Percentiles rank a stretch among this genome's conserved stretches.
These are phyloP conservation scores for Trypanosoma vivax DNA, from an alignment of 208 protist genomes.

Conservation along the genomic window DNA sequence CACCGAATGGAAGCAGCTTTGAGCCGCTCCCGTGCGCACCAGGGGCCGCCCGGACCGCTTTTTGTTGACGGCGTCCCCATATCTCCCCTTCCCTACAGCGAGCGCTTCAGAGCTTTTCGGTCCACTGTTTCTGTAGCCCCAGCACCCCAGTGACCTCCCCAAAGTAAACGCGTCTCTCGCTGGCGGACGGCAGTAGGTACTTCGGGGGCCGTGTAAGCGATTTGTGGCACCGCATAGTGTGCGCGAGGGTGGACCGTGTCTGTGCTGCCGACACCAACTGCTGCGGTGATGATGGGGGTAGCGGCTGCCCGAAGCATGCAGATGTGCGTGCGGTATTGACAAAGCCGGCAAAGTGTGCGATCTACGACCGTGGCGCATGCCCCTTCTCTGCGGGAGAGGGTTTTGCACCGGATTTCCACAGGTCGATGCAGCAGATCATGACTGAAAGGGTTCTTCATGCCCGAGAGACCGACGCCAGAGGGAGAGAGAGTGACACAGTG, in stretches of 20 bases:
- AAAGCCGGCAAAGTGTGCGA: constrained; percentile 22
- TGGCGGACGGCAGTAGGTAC: no score
- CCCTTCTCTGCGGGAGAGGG: constrained; percentile 33
- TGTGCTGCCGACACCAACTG: not conserved
- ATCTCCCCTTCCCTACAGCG: no score
- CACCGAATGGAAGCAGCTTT: no score
- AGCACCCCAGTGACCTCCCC: not conserved
- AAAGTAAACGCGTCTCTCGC: not conserved
- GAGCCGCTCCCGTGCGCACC: no score
- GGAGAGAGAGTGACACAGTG: not conserved
- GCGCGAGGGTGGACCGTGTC: not conserved
- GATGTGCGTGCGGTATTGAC: constrained; percentile 3
- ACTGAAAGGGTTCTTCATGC: constrained; percentile 31
- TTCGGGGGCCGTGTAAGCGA: not conserved
- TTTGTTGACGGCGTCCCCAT: no score
- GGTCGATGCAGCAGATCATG: constrained; percentile 27
- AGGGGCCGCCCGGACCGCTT: no score
- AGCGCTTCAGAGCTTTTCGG: no score
- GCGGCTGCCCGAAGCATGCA: not conserved
- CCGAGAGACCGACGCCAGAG: constrained; percentile 2
- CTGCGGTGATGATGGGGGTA: not conserved
- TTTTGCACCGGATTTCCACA: constrained; percentile 38
- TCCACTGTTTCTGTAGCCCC: not conserved
- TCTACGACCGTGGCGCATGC: constrained; percentile 44
- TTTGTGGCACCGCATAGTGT: not conserved